Evolutionary conservation across 2,329 filamentous ascomycete genomes (phyloP).

Genomic region (Fonsecaea monophora): DNA sequence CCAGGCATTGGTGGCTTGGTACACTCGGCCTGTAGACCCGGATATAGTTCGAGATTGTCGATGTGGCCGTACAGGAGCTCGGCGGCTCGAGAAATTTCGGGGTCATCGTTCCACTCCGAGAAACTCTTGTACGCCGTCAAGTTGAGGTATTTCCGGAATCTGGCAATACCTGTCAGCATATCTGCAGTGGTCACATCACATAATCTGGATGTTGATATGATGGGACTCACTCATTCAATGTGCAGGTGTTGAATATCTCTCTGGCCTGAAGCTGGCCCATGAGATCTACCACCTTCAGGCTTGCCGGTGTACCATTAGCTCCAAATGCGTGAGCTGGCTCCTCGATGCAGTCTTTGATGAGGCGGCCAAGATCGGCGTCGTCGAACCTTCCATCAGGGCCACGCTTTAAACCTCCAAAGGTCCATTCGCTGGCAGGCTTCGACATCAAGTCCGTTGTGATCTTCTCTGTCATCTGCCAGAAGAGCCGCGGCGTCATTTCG

Average conservation of each 20-base stretch:
- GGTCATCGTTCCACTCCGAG: slow-evolving; percentile 46
- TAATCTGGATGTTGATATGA: slow-evolving; percentile 32
- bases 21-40: slow-evolving; percentile 58
- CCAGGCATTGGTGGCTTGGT: slow-evolving; percentile 58
- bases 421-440: slow-evolving; percentile 49
- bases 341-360: slow-evolving; percentile 56
- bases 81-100: slow-evolving; percentile 46
- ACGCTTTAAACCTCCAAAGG: slow-evolving; percentile 52
- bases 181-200: not conserved
- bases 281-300: slow-evolving; percentile 56
- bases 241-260: slow-evolving; percentile 58
- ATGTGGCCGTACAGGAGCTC: slow-evolving; percentile 53
- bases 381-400: slow-evolving; percentile 51
- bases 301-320: slow-evolving; percentile 56
- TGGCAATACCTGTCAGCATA: slow-evolving; percentile 8
- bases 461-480: slow-evolving; percentile 51
- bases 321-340: slow-evolving; percentile 61
- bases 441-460: slow-evolving; percentile 48
- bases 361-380: slow-evolving; percentile 53
- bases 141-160: slow-evolving; percentile 45
- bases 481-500: slow-evolving; percentile 52
- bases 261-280: slow-evolving; percentile 57
- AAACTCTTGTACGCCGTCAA: slow-evolving; percentile 47
- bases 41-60: slow-evolving; percentile 59
- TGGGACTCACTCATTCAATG: slow-evolving; percentile 55